phyloP scores from a whole-genome alignment of 1,284 basidiomycete species.

The Boletus subluridellus region DNA sequence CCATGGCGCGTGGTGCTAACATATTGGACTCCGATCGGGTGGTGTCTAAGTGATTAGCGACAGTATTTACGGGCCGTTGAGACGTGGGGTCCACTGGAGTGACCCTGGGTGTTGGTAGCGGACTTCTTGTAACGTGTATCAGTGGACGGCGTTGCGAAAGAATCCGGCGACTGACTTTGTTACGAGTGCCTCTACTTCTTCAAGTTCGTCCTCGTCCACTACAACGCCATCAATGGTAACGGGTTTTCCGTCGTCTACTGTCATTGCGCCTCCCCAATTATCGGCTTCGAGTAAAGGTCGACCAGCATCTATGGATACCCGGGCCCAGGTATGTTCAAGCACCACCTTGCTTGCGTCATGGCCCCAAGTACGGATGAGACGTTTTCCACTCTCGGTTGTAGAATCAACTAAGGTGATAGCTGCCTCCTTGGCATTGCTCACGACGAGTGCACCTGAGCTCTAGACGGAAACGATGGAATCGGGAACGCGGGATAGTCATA shows the following conservation, averaged over 20 bases:
- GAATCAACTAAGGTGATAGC: constrained; percentile 56
- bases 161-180: constrained; percentile 30
- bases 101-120: constrained; percentile 57
- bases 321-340: constrained; percentile 47
- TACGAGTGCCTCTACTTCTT: constrained; percentile 38
- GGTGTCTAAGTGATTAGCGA: background rate
- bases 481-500: background rate
- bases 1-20: background rate
- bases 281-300: constrained; percentile 46
- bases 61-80: constrained; percentile 6
- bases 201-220: constrained; percentile 34
- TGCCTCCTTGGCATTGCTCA: constrained; percentile 46
- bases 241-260: constrained; percentile 45
- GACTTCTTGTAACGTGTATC: constrained; percentile 40
- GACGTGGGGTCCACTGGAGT: constrained; percentile 43
- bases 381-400: constrained; percentile 46
- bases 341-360: constrained; percentile 46
- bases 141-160: constrained; percentile 19
- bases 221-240: constrained; percentile 36
- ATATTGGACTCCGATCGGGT: background rate
- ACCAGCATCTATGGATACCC: constrained; percentile 40
- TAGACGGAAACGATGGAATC: constrained; percentile 25
- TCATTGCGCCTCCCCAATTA: constrained; percentile 52
- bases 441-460: constrained; percentile 52
- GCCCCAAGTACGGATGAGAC: constrained; percentile 56